Base-by-base conservation (phyloP, 768 basidiomycete species). In the Termitomyces sp. region DNA sequence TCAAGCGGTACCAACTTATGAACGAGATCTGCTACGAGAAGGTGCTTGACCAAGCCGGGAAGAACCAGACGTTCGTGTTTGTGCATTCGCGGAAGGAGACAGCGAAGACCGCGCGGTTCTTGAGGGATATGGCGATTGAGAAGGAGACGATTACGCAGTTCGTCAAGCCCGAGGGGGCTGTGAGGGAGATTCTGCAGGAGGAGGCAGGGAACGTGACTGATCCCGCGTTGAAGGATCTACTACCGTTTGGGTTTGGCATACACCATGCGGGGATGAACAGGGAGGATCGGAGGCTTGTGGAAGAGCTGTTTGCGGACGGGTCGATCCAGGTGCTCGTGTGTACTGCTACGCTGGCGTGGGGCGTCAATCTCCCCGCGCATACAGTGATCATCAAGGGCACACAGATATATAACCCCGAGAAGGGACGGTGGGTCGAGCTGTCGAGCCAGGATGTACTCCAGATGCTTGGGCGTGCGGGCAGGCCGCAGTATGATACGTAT, bases 341-440 rank as follows among this genome's bases (percentile, higher is more conserved):
- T 69, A 99, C 97, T 0, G 97, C 97, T 5, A 98, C 96, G 2
- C 86, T 99, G 38, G 97, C 97, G 0, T 99, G 97, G 97, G 97
- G 96, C 76, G 96, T 99, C 73, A 99, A 99, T 68, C 76, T 98
- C 0, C 97, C 97, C 3, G 96, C 95, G 1, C 97, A 98, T 62
- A 90, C 93, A 8, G 96, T 98, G 73, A 94, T 98, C 75, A 98
- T 99, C 79, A 99, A 98, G 70, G 97, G 97, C n/a, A 98, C 97
- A 0, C 95, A 98, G 74, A 95, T 98, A 60, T 99, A 98, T 74
- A 98, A 97, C 71, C 97, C 97, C 0, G 95, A 97, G 73, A 97
- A 98, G 73, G 97, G 97, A 20, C 86, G 91, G 4, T 99, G 97
- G 97, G 89, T 91, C 4, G 97, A 98, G 70, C 74, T 98, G 6